phyloP scores from a whole-genome alignment of 1,284 basidiomycete genomes.

The Mycena citricolor region DNA sequence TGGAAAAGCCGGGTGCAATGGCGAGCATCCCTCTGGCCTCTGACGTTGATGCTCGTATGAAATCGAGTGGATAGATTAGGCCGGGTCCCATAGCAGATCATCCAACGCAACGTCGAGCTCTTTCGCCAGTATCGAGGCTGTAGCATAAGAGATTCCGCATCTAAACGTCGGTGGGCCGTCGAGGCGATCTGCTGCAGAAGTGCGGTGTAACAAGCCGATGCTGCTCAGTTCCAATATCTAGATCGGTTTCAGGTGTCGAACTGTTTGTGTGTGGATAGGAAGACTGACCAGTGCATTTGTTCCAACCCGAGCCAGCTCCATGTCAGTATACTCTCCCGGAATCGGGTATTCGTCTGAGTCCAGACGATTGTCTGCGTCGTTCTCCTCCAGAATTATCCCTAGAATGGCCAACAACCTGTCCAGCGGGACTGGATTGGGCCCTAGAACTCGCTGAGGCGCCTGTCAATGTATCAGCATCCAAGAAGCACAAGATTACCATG shows the following conservation, averaged over 20 bases:
- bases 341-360: slow-evolving; percentile 47
- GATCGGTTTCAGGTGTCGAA: neutral
- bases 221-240: slow-evolving; percentile 74
- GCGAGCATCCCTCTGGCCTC: slow-evolving; percentile 48
- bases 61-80: slow-evolving; percentile 12
- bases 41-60: slow-evolving; percentile 37
- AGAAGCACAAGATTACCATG: slow-evolving; percentile 24
- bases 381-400: slow-evolving; percentile 80
- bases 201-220: slow-evolving; percentile 68
- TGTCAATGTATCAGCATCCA: slow-evolving; percentile 33
- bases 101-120: slow-evolving; percentile 64
- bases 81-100: slow-evolving; percentile 73
- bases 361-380: slow-evolving; percentile 58
- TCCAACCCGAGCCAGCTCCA: slow-evolving; percentile 62
- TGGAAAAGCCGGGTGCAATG: slow-evolving; percentile 53
- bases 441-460: slow-evolving; percentile 78
- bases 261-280: neutral
- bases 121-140: slow-evolving; percentile 58
- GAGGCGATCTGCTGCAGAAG: slow-evolving; percentile 64
- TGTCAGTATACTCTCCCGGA: slow-evolving; percentile 65
- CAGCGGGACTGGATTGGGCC: slow-evolving; percentile 79
- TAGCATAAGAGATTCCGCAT: slow-evolving; percentile 72
- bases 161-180: slow-evolving; percentile 72
- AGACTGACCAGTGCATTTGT: slow-evolving; percentile 54
- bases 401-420: slow-evolving; percentile 85